Conservation (phyloP, 805 yeast species). For the Metschnikowia kunwiensis region DNA sequence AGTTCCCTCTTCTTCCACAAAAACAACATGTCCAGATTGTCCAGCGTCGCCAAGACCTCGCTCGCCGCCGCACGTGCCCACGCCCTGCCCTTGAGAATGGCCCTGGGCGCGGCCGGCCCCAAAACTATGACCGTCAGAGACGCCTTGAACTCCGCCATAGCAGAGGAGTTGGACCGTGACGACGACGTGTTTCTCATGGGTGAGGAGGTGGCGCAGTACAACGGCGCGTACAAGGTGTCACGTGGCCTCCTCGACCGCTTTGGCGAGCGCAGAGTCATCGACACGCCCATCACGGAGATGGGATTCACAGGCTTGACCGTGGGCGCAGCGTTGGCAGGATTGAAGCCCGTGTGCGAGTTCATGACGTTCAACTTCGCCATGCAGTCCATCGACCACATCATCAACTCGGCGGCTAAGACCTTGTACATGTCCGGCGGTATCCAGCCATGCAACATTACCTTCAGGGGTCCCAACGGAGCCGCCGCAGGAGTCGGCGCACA, state of each 20-base stretch:
- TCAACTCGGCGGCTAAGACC: slow-evolving; percentile 98
- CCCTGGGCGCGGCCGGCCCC: slow-evolving; percentile 50
- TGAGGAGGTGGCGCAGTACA: slow-evolving; percentile 98
- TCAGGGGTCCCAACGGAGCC: slow-evolving; percentile 99
- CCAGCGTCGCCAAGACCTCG: slow-evolving; percentile 44
- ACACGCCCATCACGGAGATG: slow-evolving; percentile 99
- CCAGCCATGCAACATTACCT: slow-evolving; percentile 94
- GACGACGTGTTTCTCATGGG: slow-evolving; percentile 94
- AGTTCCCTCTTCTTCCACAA: slow-evolving; percentile 1
- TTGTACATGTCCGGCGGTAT: slow-evolving; percentile 99
- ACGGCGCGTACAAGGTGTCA: slow-evolving; percentile 98
- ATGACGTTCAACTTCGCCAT: slow-evolving; percentile 99
- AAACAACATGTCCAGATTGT: slow-evolving; percentile 25
- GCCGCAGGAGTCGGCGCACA: slow-evolving; percentile 99
- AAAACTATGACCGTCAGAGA: slow-evolving; percentile 88
- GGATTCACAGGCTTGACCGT: slow-evolving; percentile 95
- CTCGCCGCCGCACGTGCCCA: slow-evolving; percentile 32
- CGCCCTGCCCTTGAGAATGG: slow-evolving; percentile 33
- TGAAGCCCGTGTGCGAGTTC: slow-evolving; percentile 96
- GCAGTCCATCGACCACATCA: slow-evolving; percentile 98
- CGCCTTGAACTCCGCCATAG: slow-evolving; percentile 90
- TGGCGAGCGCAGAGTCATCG: slow-evolving; percentile 89
- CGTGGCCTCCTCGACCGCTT: slow-evolving; percentile 93
- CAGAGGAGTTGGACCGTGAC: slow-evolving; percentile 96
- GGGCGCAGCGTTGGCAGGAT: slow-evolving; percentile 94